phyloP scores from a whole-genome alignment of 176 grass and related monocot species.

The Phyllostachys edulis region DNA sequence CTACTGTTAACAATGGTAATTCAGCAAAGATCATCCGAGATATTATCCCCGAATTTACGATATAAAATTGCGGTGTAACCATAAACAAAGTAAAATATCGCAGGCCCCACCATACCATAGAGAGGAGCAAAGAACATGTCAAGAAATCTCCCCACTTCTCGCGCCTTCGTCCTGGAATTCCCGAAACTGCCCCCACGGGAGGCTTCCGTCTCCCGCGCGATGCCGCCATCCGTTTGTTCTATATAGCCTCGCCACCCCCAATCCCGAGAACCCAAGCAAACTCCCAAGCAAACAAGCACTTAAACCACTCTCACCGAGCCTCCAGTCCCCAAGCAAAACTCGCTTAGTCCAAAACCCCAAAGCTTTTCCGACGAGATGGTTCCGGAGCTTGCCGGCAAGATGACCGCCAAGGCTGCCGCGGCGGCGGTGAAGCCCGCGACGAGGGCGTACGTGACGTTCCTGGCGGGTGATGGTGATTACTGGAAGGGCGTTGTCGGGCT shows the following conservation, averaged over 20 bases:
- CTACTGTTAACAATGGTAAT: too few relatives aligned
- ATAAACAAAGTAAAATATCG: not conserved
- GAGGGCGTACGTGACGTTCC: slow-evolving; percentile 72
- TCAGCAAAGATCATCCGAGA: not conserved
- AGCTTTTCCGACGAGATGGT: slow-evolving; percentile 44
- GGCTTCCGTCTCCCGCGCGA: not conserved
- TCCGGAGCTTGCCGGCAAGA: slow-evolving; percentile 35
- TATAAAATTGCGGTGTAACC: not conserved
- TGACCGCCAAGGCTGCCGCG: slow-evolving; percentile 24
- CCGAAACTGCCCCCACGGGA: slow-evolving; percentile 31
- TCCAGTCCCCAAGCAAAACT: not conserved
- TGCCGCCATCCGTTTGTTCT: not conserved
- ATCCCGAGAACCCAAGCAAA: not conserved
- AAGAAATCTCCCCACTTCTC: slow-evolving; percentile 1
- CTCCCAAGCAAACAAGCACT: slow-evolving; percentile 7
- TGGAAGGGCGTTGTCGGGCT: slow-evolving; percentile 80
- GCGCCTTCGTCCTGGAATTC: slow-evolving; percentile 6
- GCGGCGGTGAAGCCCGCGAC: slow-evolving; percentile 33
- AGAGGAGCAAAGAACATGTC: not conserved
- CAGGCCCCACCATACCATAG: not conserved
- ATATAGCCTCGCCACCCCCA: slow-evolving; percentile 34
- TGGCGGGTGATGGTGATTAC: slow-evolving; percentile 81
- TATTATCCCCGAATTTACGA: not conserved
- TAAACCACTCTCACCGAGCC: not conserved
- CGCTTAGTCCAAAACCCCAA: not conserved